Evolutionary conservation across 2,329 filamentous ascomycete genomes (phyloP), one percentile per base, ranked within the genome.

Genomic region (Phialocephala subalpina): DNA sequence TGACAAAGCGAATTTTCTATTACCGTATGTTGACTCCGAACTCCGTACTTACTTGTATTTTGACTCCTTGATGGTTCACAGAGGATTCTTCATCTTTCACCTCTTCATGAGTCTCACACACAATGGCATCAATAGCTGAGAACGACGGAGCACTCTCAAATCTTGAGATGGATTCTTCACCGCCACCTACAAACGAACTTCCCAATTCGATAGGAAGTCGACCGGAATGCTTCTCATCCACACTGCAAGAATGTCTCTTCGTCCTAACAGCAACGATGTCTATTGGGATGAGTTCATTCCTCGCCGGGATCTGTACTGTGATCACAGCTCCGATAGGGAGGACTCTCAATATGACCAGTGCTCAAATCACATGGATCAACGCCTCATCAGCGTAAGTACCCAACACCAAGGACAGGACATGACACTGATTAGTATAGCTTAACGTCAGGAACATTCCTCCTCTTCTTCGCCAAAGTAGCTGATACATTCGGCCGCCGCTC

Each of bases 361-460:
- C 87, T 1, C 83, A 92, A 73, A 86, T 91, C 47, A 89, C 88
- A 1, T 91, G 89, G 89, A 87, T 91, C 65, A 84, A 81, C 63
- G 87, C 87, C 14, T 83, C 88, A 27, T 82, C 84, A 40, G 84
- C 85, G 78, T 85, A 77, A 33, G 25, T 53, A 5, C 25, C 11
- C 25, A 2, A n/a, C 20, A 22, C 18, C 3, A 49, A 12, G 4
- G 6, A 22, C 20, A 22, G 9, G 1, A n/a, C 20, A n/a, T 22
- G 2, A 25, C 11, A 14, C 49, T 61, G 14, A 38, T 40, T 16
- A 14, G 36, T 47, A 63, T 64, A 86, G 84, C 12, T 80, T 92
- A 20, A 86, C 84, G 1, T 86, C 86, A 27, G 88, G 88, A 9
- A 82, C 89, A 0, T 87, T 92, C 69, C 82, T 92, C 60, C 82